Percentiles rank a stretch among this genome's conserved stretches.
phyloP scores from a whole-genome alignment of 148 eudicot genomes.

The Chenopodium formosanum region DNA sequence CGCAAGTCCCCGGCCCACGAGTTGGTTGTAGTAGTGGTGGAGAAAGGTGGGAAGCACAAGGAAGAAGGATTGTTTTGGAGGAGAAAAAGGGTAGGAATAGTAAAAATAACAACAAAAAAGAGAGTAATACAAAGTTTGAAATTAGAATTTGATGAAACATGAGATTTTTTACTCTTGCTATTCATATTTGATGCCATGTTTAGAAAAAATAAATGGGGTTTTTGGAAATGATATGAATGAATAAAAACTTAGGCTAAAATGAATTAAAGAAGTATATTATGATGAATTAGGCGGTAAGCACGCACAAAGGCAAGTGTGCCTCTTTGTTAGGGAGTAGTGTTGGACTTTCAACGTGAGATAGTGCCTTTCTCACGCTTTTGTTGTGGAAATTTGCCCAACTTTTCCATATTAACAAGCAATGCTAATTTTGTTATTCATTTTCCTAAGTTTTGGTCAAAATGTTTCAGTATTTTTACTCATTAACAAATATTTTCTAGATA shows the following conservation, averaged over 20 bases:
- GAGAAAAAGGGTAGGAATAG: constrained; percentile 60
- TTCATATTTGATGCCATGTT: constrained; percentile 41
- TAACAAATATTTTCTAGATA: background rate
- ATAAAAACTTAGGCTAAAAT: constrained; percentile 25
- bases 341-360: constrained; percentile 21
- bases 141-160: constrained; percentile 26
- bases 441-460: constrained; percentile 14
- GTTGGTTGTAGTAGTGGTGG: constrained; percentile 5
- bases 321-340: constrained; percentile 1
- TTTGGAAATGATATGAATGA: constrained; percentile 13
- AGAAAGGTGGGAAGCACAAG: constrained; percentile 30
- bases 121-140: constrained; percentile 59
- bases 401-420: constrained; percentile 25
- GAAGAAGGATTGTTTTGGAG: constrained; percentile 50
- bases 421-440: background rate
- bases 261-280: background rate
- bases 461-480: constrained; percentile 5
- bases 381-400: constrained; percentile 29
- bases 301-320: constrained; percentile 44
- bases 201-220: background rate
- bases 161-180: constrained; percentile 43
- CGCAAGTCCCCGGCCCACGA: constrained; percentile 71
- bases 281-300: constrained; percentile 38
- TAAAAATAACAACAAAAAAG: constrained; percentile 56
- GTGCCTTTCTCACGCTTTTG: constrained; percentile 29